Evolutionary conservation across 352 stramenopile species (phyloP).

Genomic region (Pythium phragmitis): DNA sequence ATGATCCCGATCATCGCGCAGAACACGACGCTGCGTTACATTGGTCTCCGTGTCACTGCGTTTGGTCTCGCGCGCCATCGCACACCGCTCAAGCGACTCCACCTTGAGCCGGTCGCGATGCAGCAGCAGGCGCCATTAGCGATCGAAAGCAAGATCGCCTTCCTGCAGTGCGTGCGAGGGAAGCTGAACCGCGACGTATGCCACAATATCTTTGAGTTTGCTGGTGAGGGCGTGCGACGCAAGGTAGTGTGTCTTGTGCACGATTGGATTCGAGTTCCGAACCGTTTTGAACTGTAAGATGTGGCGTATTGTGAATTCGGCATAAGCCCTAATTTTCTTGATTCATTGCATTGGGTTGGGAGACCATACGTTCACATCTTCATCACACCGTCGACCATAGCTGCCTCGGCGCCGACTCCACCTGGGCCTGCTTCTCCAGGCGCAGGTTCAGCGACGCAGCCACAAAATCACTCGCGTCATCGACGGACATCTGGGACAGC

Average conservation of each 20-base stretch:
- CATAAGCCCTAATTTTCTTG: too few species aligned
- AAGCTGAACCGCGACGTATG: conserved; percentile 20
- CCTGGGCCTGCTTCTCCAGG: conserved; percentile 19
- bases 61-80: conserved; percentile 18
- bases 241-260: conserved; percentile 24
- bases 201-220: conserved; percentile 21
- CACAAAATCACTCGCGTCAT: conserved; percentile 21
- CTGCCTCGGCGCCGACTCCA: conserved; percentile 16
- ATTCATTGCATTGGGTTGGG: neutral
- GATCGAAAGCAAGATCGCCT: conserved; percentile 18
- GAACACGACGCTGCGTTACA: conserved; percentile 21
- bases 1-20: conserved; percentile 14
- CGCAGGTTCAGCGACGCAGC: conserved; percentile 27
- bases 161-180: conserved; percentile 3
- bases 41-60: conserved; percentile 22
- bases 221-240: conserved; percentile 9
- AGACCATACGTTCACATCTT: neutral
- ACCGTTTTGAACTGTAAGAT: conserved; percentile 20
- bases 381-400: conserved; percentile 29
- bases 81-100: conserved; percentile 13
- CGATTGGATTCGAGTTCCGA: conserved; percentile 24
- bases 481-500: conserved; percentile 8
- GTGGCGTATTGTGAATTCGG: neutral
- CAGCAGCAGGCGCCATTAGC: conserved; percentile 12
- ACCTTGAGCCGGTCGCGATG: conserved; percentile 13